Evolutionary conservation across 2,329 filamentous ascomycete genomes (phyloP), one percentile per base, ranked within the genome.

Genomic region (Verticillium isaacii): DNA sequence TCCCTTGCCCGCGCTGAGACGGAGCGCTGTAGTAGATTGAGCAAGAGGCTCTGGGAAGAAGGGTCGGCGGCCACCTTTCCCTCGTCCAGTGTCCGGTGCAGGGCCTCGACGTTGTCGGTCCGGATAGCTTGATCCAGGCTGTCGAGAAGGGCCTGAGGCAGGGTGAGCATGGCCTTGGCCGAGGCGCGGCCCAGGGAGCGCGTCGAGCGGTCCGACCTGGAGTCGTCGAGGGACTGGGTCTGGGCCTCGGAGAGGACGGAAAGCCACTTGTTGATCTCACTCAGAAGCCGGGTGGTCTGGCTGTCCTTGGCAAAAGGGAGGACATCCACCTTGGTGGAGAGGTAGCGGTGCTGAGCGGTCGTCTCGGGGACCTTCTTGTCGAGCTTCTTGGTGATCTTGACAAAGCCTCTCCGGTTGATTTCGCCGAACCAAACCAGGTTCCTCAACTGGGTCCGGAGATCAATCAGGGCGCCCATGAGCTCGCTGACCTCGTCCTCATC

Each of bases 311-410:
- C 92, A 75, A 99, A 99, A 0, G 91, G 86, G 66, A 89, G 89
- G 2, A 91, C 89, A 67, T 97, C 92, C 62, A 99, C 94, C 78
- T 96, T 97, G 56, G 92, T 92, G 50, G 90, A 87, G 63, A 99
- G 83, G 71, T 98, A 99, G 62, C 88, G 86, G 72, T 91, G 88
- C 78, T 97, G 93, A 0, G 91, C 89, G 58, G 88, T 85, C 3
- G 88, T 86, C 56, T 86, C 84, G 1, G 89, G 84, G 2, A 97
- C 86, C 78, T 96, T 97, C 79, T 99, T 99, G 77, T 99, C 95
- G 56, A 97, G 81, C 77, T 99, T 99, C 81, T 99, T 99, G 59
- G 95, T 97, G 75, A 99, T 99, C 79, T 99, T 99, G 74, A 96
- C 87, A 71, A 99, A 99, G 2, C 95, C 95, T 66, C 92, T 85